Evolutionary conservation across 2,329 filamentous ascomycete species (phyloP).

Genomic region (Blastomyces gilchristii): DNA sequence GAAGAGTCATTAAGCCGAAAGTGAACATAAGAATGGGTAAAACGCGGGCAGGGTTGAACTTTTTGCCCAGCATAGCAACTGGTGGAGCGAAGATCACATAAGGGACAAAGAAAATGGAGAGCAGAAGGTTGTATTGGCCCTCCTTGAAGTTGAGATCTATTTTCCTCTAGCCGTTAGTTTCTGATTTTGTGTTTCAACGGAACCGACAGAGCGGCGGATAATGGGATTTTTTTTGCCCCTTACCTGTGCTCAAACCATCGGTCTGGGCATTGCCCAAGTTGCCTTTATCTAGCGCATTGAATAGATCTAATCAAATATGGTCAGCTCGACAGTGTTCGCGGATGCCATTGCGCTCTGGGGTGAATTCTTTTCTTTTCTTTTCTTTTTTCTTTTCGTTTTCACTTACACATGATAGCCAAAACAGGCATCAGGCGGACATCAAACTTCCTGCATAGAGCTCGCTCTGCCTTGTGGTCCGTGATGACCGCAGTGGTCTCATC

Average conservation of each 20-base stretch:
- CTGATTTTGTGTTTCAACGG: background rate
- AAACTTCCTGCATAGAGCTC: slow-evolving; percentile 46
- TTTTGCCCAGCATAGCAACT: slow-evolving; percentile 57
- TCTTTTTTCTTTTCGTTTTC: background rate
- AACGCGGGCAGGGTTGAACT: slow-evolving; percentile 53
- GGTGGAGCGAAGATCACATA: slow-evolving; percentile 61
- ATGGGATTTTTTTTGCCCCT: background rate
- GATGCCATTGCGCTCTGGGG: background rate
- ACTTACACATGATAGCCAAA: slow-evolving; percentile 47
- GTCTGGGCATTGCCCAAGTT: slow-evolving; percentile 50
- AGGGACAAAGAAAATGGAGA: slow-evolving; percentile 65
- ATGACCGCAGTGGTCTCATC: slow-evolving; percentile 23
- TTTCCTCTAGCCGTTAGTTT: background rate
- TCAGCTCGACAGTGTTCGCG: background rate
- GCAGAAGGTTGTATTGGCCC: slow-evolving; percentile 58
- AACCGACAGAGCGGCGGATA: background rate
- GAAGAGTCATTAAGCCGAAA: slow-evolving; percentile 56
- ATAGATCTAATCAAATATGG: slow-evolving; percentile 37
- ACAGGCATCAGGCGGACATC: slow-evolving; percentile 44
- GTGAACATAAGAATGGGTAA: slow-evolving; percentile 58
- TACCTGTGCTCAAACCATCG: slow-evolving; percentile 37
- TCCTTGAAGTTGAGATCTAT: slow-evolving; percentile 46
- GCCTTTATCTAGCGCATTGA: slow-evolving; percentile 43
- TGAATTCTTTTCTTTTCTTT: too few relatives aligned
- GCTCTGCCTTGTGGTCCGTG: slow-evolving; percentile 39